Percentiles rank a stretch among this genome's conserved stretches.
Conservation (phyloP, 2,329 filamentous ascomycete genomes). For the Stenocarpella maydis region DNA sequence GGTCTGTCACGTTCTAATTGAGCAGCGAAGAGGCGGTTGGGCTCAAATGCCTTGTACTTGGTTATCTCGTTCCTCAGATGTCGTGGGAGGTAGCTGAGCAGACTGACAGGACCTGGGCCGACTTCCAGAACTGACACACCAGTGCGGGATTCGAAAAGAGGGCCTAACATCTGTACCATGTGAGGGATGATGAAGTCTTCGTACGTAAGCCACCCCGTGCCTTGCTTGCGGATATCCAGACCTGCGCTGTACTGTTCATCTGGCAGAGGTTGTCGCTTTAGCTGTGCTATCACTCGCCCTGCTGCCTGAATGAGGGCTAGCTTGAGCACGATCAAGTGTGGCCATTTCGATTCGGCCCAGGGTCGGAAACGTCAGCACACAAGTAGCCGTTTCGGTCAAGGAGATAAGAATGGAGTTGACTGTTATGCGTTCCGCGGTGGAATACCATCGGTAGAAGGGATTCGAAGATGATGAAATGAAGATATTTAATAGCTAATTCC, state of each 20-base stretch:
- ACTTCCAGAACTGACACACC: constrained; percentile 65
- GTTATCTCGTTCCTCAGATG: constrained; percentile 52
- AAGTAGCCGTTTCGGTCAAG: no score
- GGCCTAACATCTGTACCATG: constrained; percentile 50
- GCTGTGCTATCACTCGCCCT: no score
- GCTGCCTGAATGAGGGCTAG: no score
- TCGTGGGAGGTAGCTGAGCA: constrained; percentile 59
- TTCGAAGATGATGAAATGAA: no score
- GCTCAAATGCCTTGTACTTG: constrained; percentile 63
- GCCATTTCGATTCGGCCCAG: background rate
- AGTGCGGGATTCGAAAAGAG: constrained; percentile 50
- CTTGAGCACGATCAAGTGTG: background rate
- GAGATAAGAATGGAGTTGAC: no score
- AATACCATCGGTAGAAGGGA: no score
- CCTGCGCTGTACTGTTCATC: constrained; percentile 61
- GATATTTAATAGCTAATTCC: no score
- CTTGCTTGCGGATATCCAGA: constrained; percentile 53
- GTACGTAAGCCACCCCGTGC: constrained; percentile 51
- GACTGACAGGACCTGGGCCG: constrained; percentile 63
- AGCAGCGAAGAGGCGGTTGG: constrained; percentile 55
- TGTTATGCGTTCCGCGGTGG: no score
- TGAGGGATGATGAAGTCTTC: constrained; percentile 61
- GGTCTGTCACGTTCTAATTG: no score
- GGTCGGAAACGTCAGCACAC: no score
- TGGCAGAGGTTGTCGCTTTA: constrained; percentile 13